These are phyloP conservation scores for Quercus tomentella DNA, from an alignment of 331 rosid genomes.

Conservation along the genomic window DNA sequence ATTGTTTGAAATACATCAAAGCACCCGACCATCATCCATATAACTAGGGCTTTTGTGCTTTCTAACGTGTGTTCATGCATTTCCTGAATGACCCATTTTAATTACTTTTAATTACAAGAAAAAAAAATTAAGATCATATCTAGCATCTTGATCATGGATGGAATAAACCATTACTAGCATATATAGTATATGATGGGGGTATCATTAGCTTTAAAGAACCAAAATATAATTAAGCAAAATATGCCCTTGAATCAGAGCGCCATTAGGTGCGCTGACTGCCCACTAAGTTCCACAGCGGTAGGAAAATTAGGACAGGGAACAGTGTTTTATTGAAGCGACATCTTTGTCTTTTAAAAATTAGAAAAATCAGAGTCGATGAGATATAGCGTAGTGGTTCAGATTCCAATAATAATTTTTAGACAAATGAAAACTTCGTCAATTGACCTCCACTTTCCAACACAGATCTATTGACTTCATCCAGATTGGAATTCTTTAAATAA, in stretches of 20 bases:
- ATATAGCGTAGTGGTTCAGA: constrained; percentile 37
- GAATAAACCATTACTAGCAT: neutral
- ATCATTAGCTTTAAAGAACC: constrained; percentile 14
- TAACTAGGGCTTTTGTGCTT: neutral
- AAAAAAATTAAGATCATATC: neutral
- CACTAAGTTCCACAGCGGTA: constrained; percentile 23
- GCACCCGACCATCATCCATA: neutral
- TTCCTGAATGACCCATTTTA: neutral
- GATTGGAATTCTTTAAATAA: constrained; percentile 9
- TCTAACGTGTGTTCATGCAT: neutral
- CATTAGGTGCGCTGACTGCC: constrained; percentile 27
- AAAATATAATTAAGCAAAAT: neutral
- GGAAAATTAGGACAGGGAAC: constrained; percentile 29
- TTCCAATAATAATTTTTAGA: constrained; percentile 29
- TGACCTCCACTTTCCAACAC: constrained; percentile 47
- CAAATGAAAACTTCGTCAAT: constrained; percentile 21
- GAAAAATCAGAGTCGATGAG: constrained; percentile 16
- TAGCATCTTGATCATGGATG: too few relatives aligned
- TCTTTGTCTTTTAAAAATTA: constrained; percentile 25
- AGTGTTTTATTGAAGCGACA: constrained; percentile 31
- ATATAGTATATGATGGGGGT: neutral
- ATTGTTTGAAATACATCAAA: neutral
- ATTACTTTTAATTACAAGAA: neutral
- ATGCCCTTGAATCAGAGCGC: constrained; percentile 9
- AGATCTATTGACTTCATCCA: constrained; percentile 38